Evolutionary conservation across 2,329 filamentous ascomycete species (phyloP).

Genomic region (Apiospora phragmitis): DNA sequence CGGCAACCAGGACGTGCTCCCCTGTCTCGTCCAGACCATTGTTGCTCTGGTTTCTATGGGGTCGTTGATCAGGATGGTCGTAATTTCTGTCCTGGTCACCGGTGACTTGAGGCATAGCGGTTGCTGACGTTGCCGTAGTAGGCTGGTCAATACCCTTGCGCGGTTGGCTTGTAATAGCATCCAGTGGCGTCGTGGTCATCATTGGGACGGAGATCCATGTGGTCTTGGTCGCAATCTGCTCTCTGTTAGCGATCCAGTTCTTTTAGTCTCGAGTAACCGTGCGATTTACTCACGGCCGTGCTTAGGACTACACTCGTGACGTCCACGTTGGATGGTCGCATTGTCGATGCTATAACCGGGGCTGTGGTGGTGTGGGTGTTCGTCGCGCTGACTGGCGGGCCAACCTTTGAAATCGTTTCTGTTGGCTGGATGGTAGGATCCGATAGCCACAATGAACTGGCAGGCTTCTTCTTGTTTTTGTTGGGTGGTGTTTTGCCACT

Average conservation of each 20-base stretch:
- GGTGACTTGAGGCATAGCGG: constrained; percentile 6
- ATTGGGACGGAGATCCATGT: constrained; percentile 12
- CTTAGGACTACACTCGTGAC: background rate
- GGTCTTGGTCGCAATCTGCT: constrained; percentile 14
- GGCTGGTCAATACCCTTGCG: constrained; percentile 15
- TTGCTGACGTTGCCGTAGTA: background rate
- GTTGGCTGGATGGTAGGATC: background rate
- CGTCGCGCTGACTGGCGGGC: background rate
- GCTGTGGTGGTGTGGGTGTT: background rate
- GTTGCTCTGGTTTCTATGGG: background rate
- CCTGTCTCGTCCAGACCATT: constrained; percentile 27
- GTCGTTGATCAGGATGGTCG: background rate
- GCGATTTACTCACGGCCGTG: background rate
- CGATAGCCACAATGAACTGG: background rate
- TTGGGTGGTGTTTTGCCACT: background rate
- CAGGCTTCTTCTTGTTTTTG: background rate
- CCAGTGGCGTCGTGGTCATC: constrained; percentile 5
- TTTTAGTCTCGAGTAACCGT: background rate
- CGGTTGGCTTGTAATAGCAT: constrained; percentile 14
- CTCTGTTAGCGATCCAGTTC: background rate
- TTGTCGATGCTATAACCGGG: background rate
- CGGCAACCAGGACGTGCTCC: constrained; percentile 35
- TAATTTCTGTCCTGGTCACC: background rate
- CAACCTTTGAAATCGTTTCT: background rate
- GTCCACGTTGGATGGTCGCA: background rate